phyloP scores from a whole-genome alignment of 2,329 filamentous ascomycete genomes.

The Trichoderma harzianum region DNA sequence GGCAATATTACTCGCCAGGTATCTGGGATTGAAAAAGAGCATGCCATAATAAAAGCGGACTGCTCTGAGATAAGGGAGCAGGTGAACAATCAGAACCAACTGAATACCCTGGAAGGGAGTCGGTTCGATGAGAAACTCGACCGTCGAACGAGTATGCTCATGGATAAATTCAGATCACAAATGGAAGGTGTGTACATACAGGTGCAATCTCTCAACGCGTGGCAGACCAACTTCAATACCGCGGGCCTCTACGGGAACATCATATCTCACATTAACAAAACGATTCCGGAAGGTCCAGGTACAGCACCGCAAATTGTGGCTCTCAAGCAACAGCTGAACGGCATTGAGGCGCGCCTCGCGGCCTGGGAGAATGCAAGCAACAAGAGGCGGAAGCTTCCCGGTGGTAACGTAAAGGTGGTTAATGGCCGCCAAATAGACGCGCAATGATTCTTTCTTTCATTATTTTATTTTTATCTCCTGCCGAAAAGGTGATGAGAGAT shows the following conservation, averaged over 20 bases:
- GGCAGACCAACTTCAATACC: constrained; percentile 49
- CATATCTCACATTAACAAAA: constrained; percentile 34
- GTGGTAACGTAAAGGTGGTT: not conserved
- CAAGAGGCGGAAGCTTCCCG: constrained; percentile 16
- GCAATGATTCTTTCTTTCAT: not conserved
- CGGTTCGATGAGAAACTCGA: constrained; percentile 23
- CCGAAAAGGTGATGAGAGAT: not conserved
- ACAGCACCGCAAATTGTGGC: constrained; percentile 21
- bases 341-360: not conserved
- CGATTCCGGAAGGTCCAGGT: constrained; percentile 22
- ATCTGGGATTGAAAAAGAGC: not conserved
- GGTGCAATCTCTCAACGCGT: constrained; percentile 41
- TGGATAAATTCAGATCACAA: not conserved
- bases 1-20: constrained; percentile 9
- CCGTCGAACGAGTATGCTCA: not conserved
- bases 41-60: constrained; percentile 1
- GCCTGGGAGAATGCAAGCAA: not conserved
- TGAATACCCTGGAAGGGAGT: constrained; percentile 30
- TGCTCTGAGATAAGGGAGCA: not conserved
- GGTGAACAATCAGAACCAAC: constrained; percentile 25
- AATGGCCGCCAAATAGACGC: not conserved
- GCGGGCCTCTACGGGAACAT: constrained; percentile 41
- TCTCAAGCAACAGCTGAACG: constrained; percentile 11
- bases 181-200: not conserved
- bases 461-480: not conserved